Base-by-base conservation (phyloP, 352 stramenopile genomes). In the Phytophthora foliorum region DNA sequence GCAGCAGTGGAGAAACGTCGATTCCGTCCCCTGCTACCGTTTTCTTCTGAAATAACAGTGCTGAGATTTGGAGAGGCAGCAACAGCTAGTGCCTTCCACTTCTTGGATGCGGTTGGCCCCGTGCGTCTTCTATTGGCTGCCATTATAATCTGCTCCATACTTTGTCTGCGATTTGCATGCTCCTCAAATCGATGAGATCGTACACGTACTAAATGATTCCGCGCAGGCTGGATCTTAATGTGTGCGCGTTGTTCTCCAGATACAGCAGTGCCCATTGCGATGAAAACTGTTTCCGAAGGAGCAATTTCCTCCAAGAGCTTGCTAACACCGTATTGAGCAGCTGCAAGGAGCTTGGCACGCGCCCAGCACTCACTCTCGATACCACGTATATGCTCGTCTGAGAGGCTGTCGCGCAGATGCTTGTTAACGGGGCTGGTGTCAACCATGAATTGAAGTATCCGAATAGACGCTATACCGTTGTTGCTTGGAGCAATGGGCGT, bases 321-420 rank as follows among this genome's bases (percentile, higher is more conserved):
- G 1, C 10, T 56, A 0, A 86, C 63, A 0, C 31, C 58, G 55
- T 77, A 71, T 24, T 81, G 61, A 13, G 89, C 60, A 3, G 64
- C 46, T 10, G 72, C 65, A 2, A 88, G 55, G 21, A 81, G 78
- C 19, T 76, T 79, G 36, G 71, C 84, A 6, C 84, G 75, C 1
- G 64, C 42, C 84, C 84, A 93, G 58, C 77, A 86, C 44, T 93
- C 84, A 0, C 41, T 63, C 45, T 91, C 82, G 0, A 93, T 68
- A 0, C 57, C 25, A 6, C 54, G 57, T 4, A 91, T n/a, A 21
- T 82, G 63, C 0, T 70, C 55, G 16, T 89, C 80, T 17, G 77
- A 71, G 7, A 91, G 57, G 31, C 75, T 57, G 9, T 78, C 60
- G 3, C 68, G 57, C 11, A 91, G 34, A 25, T 86, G 72, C n/a